These are phyloP conservation scores for Hypholoma fasciculare DNA, from an alignment of 768 basidiomycete species.

Conservation along the genomic window DNA sequence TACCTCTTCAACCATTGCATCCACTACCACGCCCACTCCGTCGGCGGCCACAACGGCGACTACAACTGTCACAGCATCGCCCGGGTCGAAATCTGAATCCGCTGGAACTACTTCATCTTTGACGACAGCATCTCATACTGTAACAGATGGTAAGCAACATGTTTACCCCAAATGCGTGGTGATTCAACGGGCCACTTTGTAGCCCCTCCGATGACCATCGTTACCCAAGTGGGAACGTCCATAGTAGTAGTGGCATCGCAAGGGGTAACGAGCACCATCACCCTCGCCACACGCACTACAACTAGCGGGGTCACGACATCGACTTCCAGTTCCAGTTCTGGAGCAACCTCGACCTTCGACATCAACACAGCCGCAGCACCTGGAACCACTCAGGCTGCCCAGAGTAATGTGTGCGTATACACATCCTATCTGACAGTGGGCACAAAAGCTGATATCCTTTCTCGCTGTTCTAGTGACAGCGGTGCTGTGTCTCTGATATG, in stretches of 20 bases:
- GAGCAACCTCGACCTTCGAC: slow-evolving; percentile 1
- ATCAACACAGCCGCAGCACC: slow-evolving; percentile 4
- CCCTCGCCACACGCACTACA: slow-evolving; percentile 10
- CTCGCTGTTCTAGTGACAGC: background rate
- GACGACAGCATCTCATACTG: background rate
- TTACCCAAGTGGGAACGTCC: slow-evolving; percentile 29
- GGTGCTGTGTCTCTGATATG: background rate
- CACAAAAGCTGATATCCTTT: background rate
- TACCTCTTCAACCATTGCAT: background rate
- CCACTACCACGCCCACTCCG: background rate
- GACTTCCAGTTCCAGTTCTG: background rate
- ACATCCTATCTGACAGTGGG: background rate
- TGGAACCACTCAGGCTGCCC: background rate
- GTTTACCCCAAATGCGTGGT: background rate
- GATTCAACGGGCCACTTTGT: background rate
- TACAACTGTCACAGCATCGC: background rate
- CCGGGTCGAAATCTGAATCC: background rate
- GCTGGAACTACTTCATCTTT: background rate
- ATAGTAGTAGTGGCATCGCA: slow-evolving; percentile 18
- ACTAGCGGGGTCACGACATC: background rate
- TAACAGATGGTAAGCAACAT: slow-evolving; percentile 7
- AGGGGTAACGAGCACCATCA: slow-evolving; percentile 18
- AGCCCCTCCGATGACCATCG: slow-evolving; percentile 39
- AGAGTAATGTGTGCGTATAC: background rate
- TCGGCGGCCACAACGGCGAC: background rate